Percentiles rank a stretch among this genome's conserved stretches.
These are phyloP conservation scores for Calonectria pseudoreteaudii DNA, from an alignment of 2,329 filamentous ascomycete genomes.

Conservation along the genomic window DNA sequence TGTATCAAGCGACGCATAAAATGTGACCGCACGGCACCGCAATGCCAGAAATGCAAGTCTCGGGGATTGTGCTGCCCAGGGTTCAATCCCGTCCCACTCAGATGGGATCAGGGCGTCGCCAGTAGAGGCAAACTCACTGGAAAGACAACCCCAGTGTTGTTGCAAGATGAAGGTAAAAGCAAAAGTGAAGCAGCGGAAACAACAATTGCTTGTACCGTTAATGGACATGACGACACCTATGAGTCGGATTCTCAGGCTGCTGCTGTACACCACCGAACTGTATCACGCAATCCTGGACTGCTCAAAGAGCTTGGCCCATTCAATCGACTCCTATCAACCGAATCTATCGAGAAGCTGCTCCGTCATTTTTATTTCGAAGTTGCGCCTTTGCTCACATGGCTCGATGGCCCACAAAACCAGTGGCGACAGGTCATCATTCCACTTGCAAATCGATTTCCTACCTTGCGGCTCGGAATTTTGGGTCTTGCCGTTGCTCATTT, in stretches of 20 bases:
- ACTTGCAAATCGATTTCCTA: conserved; percentile 27
- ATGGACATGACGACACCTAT: too few relatives aligned
- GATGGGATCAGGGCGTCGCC: conserved; percentile 38
- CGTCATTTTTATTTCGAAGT: conserved; percentile 33
- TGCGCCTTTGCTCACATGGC: conserved; percentile 35
- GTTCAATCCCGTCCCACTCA: conserved; percentile 30
- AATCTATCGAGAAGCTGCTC: conserved; percentile 29
- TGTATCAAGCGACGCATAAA: conserved; percentile 35
- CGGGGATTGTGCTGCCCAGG: conserved; percentile 32
- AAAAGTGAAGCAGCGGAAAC: neutral
- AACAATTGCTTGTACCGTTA: neutral
- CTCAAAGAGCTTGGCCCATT: neutral
- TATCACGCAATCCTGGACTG: neutral
- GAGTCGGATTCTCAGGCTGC: too few relatives aligned
- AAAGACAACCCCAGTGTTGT: conserved; percentile 18
- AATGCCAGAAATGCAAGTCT: conserved; percentile 34
- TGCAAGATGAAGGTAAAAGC: neutral
- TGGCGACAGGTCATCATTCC: conserved; percentile 29
- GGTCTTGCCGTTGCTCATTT: conserved; percentile 23
- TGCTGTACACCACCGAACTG: too few relatives aligned
- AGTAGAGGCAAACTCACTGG: conserved; percentile 35
- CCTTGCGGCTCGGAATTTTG: conserved; percentile 30
- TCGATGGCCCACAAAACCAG: conserved; percentile 33
- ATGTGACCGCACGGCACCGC: conserved; percentile 35
- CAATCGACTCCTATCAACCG: neutral